Conservation (phyloP, 768 basidiomycete genomes). For the Coprinopsis marcescibilis region DNA sequence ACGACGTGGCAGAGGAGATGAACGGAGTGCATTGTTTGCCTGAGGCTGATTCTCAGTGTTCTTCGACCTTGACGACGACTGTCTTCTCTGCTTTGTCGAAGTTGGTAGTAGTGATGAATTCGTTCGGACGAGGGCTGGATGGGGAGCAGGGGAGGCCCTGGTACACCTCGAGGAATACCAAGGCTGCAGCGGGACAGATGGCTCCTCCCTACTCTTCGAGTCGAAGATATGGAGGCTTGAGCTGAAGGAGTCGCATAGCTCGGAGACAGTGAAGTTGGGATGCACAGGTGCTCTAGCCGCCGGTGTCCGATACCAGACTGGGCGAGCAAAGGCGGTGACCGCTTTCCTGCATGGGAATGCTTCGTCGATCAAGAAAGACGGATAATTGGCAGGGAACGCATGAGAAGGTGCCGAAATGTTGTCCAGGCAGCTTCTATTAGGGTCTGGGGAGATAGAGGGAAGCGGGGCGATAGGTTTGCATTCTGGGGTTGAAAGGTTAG, state of each 20-base stretch:
- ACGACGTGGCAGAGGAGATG: no score
- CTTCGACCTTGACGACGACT: no score
- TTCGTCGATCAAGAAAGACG: not conserved
- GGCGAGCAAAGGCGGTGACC: not conserved
- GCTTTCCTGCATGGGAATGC: not conserved
- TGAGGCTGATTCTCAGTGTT: no score
- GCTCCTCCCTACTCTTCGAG: no score
- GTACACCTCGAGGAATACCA: not conserved
- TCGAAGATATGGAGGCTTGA: no score
- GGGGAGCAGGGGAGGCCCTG: not conserved
- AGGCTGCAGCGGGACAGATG: no score
- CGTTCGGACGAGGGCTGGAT: not conserved
- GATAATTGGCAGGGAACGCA: not conserved
- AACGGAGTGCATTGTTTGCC: no score
- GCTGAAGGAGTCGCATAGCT: not conserved
- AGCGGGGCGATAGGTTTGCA: slow-evolving; percentile 10
- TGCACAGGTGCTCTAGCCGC: not conserved
- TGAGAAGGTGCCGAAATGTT: not conserved
- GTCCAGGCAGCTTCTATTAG: not conserved
- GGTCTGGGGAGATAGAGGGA: not conserved
- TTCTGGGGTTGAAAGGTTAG: slow-evolving; percentile 1
- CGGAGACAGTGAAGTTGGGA: not conserved
- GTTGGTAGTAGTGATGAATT: no score
- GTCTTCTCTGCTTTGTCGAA: no score
- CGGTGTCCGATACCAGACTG: not conserved